Evolutionary conservation across 1,284 basidiomycete species (phyloP).

Genomic region (Pyrrhoderma lamaoense): DNA sequence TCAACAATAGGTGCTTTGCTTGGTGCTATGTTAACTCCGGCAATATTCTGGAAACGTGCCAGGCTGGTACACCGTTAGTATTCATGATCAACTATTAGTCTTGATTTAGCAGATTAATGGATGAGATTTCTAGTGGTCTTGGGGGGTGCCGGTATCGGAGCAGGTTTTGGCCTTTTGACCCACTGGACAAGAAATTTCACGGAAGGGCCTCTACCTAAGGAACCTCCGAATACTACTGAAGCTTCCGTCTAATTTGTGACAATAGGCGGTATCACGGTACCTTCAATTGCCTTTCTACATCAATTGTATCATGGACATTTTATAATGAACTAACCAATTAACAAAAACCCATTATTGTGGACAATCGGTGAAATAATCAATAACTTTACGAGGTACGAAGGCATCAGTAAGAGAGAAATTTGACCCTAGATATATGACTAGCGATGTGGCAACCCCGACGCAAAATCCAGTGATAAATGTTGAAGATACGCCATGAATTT

Average conservation of each 20-base stretch:
- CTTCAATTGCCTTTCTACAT: no score
- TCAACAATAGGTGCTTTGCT: slow-evolving; percentile 18
- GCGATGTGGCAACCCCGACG: slow-evolving; percentile 2
- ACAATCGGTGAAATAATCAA: not conserved
- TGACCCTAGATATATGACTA: not conserved
- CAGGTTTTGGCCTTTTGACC: slow-evolving; percentile 14
- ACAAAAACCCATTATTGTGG: not conserved
- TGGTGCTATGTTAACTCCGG: slow-evolving; percentile 13
- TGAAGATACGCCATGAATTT: not conserved
- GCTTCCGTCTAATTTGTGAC: not conserved
- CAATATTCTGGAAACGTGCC: slow-evolving; percentile 18
- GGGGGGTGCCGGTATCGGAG: slow-evolving; percentile 16
- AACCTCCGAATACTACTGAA: not conserved
- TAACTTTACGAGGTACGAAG: not conserved
- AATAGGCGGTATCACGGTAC: no score
- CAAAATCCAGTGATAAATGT: slow-evolving; percentile 9
- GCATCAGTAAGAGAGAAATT: not conserved
- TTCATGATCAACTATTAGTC: not conserved
- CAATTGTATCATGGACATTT: no score
- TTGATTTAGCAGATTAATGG: not conserved
- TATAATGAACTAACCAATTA: no score
- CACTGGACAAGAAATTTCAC: slow-evolving; percentile 16
- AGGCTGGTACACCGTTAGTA: slow-evolving; percentile 14
- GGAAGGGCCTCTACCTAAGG: slow-evolving; percentile 8
- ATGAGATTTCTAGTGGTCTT: slow-evolving; percentile 13